Percentiles rank a stretch among this genome's conserved stretches.
These are phyloP conservation scores for Hymenoscyphus fraxineus DNA, from an alignment of 2,329 filamentous ascomycete genomes.

Conservation along the genomic window DNA sequence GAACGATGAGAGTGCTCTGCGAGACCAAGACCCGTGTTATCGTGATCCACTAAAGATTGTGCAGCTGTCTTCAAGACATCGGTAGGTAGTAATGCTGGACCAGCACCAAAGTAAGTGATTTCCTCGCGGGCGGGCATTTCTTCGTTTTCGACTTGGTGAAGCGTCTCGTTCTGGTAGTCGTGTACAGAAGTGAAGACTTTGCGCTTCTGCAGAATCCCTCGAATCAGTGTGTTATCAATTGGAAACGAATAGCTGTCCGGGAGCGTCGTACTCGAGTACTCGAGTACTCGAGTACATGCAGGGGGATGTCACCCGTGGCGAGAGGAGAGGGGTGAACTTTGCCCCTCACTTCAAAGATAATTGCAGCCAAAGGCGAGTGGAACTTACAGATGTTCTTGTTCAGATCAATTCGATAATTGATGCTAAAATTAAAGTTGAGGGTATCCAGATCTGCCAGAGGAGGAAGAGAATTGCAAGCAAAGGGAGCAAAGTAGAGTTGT, in stretches of 20 bases:
- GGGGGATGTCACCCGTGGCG: background rate
- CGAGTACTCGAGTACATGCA: background rate
- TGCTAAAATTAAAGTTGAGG: background rate
- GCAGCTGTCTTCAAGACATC: slow-evolving; percentile 74
- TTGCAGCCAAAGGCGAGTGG: background rate
- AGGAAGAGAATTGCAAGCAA: background rate
- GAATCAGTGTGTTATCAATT: background rate
- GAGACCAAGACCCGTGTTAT: slow-evolving; percentile 76
- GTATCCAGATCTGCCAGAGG: background rate
- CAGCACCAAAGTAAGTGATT: slow-evolving; percentile 84
- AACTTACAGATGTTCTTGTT: slow-evolving; percentile 1
- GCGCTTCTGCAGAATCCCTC: background rate
- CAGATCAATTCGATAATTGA: background rate
- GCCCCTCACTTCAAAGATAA: background rate
- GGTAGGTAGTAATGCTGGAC: slow-evolving; percentile 82
- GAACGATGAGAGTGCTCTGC: slow-evolving; percentile 91
- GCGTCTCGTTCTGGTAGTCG: background rate
- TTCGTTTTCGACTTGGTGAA: background rate
- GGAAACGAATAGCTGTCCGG: background rate
- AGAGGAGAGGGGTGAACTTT: background rate
- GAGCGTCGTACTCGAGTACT: background rate
- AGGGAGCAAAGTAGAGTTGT: background rate
- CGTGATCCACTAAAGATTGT: slow-evolving; percentile 74
- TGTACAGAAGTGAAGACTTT: background rate
- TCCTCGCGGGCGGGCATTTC: slow-evolving; percentile 69